Base-by-base conservation (phyloP, 164 flowering plant species). In the Hamamelis virginiana region DNA sequence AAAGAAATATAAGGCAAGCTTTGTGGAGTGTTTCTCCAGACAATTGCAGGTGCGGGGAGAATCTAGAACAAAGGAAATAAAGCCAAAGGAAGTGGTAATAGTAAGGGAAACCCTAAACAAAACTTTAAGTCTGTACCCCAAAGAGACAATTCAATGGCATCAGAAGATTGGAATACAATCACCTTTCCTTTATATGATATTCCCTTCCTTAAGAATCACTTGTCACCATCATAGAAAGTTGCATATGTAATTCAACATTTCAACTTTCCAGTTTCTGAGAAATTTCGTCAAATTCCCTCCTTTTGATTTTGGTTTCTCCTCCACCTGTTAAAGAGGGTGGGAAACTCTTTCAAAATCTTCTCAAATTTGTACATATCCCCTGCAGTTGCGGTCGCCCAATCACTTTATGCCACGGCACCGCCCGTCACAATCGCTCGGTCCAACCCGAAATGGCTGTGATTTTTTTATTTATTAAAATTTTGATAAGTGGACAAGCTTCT, bases 141-240 rank as follows among this genome's bases (percentile, higher is more conserved):
- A 69, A 75, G 79, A 79, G 63, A 69, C 75, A 70, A 33, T 53
- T 69, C 72, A 67, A 61, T 69, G 67, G 72, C 75, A 69, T 57
- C 46, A 64, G 81, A 80, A 73, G 68, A 80, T 78, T 75, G 77
- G 77, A 69, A 76, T 62, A 72, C 75, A 67, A 33, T 82, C 76
- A 78, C 71, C 74, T 77, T 73, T 62, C 64, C 75, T 82, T 80
- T 79, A 64, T 60, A 46, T 44, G 60, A 60, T 77, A 82, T 85
- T 84, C 83, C 75, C 61, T 85, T 84, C 83, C 75, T 59, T 61
- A 8, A 57, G 75, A 74, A 76, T 72, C 77, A 76, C 41, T 72
- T 56, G 75, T 77, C 77, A 73, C 73, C 13, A 47, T 78, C 75
- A 62, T 47, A 26, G 70, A 75, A 77, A 75, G 77, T 71, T 15